These are phyloP conservation scores for Dipodascopsis uninucleata DNA, from an alignment of 805 yeast genomes.

Conservation along the genomic window DNA sequence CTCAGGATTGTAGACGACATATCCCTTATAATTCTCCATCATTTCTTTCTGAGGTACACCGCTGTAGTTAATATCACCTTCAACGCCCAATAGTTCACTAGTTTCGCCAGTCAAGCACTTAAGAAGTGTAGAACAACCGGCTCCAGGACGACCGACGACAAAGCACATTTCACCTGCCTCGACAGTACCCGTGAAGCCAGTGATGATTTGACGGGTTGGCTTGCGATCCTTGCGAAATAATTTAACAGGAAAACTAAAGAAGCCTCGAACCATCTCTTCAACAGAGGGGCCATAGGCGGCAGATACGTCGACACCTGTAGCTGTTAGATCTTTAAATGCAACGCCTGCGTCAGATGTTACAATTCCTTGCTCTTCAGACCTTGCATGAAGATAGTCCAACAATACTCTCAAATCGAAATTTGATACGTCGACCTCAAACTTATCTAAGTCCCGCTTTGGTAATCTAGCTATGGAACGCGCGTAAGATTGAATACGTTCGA, in stretches of 20 bases:
- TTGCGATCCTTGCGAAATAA: constrained; percentile 24
- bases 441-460: no score
- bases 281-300: constrained; percentile 67
- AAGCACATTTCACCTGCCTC: constrained; percentile 67
- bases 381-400: no score
- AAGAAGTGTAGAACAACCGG: constrained; percentile 62
- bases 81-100: constrained; percentile 51
- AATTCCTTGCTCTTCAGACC: no score
- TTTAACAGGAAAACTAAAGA: constrained; percentile 34
- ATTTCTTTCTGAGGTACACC: constrained; percentile 45
- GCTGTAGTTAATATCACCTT: constrained; percentile 32
- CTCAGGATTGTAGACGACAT: constrained; percentile 62
- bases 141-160: constrained; percentile 75
- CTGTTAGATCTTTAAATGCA: constrained; percentile 55
- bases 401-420: no score
- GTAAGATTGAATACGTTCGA: no score
- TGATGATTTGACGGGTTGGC: constrained; percentile 36
- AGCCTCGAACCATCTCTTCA: constrained; percentile 41
- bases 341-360: no score
- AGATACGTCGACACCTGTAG: constrained; percentile 59
- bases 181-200: constrained; percentile 53
- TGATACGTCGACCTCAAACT: no score
- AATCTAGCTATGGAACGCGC: no score
- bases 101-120: constrained; percentile 55
- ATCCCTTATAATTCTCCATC: constrained; percentile 51